Conservation (phyloP, 2,329 filamentous ascomycete species). For the Onygenales sp. region DNA sequence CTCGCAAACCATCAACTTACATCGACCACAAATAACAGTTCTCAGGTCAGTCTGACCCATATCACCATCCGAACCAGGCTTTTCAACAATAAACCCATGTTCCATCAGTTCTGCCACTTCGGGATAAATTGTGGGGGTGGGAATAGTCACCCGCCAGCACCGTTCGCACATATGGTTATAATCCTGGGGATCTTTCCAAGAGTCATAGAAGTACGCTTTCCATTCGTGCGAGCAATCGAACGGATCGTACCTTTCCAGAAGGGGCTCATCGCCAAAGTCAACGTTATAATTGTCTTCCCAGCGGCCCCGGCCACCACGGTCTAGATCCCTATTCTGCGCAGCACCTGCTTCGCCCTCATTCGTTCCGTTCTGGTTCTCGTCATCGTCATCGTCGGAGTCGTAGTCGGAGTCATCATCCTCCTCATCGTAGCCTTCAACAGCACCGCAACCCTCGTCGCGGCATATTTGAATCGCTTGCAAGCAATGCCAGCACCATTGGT, state of each 20-base stretch:
- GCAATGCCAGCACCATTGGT: conserved; percentile 43
- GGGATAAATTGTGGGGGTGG: not conserved
- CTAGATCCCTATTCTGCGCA: conserved; percentile 7
- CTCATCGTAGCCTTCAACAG: conserved; percentile 6
- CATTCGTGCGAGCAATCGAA: conserved; percentile 7
- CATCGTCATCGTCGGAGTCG: conserved; percentile 9
- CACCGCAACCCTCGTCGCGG: conserved; percentile 8
- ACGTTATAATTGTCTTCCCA: conserved; percentile 24
- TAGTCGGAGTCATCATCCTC: conserved; percentile 12
- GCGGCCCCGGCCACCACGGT: conserved; percentile 5
- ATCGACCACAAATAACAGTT: not conserved
- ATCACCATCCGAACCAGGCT: not conserved
- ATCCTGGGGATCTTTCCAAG: not conserved
- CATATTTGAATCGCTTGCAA: conserved; percentile 24
- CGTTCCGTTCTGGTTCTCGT: conserved; percentile 2
- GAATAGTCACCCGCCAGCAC: conserved; percentile 10
- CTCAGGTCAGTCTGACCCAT: not conserved
- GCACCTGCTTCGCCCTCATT: not conserved
- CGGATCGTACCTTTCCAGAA: conserved; percentile 5
- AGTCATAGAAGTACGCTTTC: not conserved
- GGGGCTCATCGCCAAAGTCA: conserved; percentile 23
- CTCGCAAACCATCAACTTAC: conserved; percentile 1
- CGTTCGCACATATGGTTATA: conserved; percentile 6
- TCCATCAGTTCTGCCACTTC: conserved; percentile 6
- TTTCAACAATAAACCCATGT: conserved; percentile 3